Percentiles rank a stretch among this genome's conserved stretches.
phyloP scores from a whole-genome alignment of 345 rosid species.

The Cardamine occulta region DNA sequence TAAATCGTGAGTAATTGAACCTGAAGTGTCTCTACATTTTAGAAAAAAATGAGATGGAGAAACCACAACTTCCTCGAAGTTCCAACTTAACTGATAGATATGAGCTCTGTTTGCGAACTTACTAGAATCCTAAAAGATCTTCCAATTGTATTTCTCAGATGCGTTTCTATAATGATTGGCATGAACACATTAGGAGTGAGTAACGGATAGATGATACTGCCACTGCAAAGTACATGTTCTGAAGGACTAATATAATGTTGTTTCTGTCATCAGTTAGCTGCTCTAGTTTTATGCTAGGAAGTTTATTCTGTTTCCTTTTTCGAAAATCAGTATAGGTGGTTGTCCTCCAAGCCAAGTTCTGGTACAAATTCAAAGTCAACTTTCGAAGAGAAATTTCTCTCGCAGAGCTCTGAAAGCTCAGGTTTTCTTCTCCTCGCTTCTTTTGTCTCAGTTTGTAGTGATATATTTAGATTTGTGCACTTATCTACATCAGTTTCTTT shows the following conservation, averaged over 20 bases:
- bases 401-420: slow-evolving; percentile 92
- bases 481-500: slow-evolving; percentile 6
- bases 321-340: slow-evolving; percentile 94
- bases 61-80: background rate
- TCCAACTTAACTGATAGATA: slow-evolving; percentile 9
- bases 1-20: slow-evolving; percentile 4
- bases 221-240: slow-evolving; percentile 19
- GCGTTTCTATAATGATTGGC: background rate
- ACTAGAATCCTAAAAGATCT: background rate
- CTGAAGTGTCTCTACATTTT: slow-evolving; percentile 13
- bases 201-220: slow-evolving; percentile 23
- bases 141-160: slow-evolving; percentile 15
- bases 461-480: slow-evolving; percentile 11
- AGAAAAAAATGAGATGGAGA: slow-evolving; percentile 29
- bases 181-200: slow-evolving; percentile 15
- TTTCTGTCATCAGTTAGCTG: slow-evolving; percentile 15
- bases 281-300: background rate
- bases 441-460: background rate
- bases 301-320: slow-evolving; percentile 36
- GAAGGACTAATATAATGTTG: slow-evolving; percentile 13
- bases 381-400: slow-evolving; percentile 95
- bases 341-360: slow-evolving; percentile 83
- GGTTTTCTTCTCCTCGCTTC: slow-evolving; percentile 54
- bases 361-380: slow-evolving; percentile 65
- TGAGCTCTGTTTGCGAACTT: slow-evolving; percentile 15